phyloP scores from a whole-genome alignment of 805 yeast genomes.

The Starmerella davenportii region DNA sequence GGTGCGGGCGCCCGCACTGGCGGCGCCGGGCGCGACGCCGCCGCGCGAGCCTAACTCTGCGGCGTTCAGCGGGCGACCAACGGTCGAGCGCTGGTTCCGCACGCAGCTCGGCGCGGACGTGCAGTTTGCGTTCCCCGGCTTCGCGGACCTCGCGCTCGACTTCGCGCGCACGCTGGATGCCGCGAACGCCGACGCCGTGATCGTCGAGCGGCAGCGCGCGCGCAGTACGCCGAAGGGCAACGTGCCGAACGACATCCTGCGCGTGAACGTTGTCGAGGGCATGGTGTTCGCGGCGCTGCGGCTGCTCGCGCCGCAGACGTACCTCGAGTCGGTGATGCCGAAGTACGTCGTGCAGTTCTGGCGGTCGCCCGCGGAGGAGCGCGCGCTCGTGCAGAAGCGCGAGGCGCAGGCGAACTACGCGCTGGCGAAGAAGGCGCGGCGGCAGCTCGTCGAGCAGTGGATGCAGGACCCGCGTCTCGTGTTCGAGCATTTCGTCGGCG shows the following conservation, averaged over 20 bases:
- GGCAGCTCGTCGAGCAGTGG: slow-evolving; percentile 14
- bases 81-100: slow-evolving; percentile 7
- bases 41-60: no score
- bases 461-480: not conserved
- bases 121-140: slow-evolving; percentile 17
- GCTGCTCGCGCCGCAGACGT: slow-evolving; percentile 3
- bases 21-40: not conserved
- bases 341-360: slow-evolving; percentile 17
- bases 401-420: slow-evolving; percentile 7
- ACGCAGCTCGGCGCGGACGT: slow-evolving; percentile 7
- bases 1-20: slow-evolving; percentile 5
- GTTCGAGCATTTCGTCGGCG: not conserved
- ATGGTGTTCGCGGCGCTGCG: slow-evolving; percentile 26
- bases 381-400: slow-evolving; percentile 1
- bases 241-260: slow-evolving; percentile 34
- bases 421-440: slow-evolving; percentile 16
- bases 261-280: slow-evolving; percentile 37
- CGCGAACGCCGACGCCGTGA: slow-evolving; percentile 25
- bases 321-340: slow-evolving; percentile 17
- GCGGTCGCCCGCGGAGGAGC: slow-evolving; percentile 6
- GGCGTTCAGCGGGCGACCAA: not conserved
- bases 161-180: slow-evolving; percentile 6
- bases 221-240: slow-evolving; percentile 31
- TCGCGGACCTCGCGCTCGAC: slow-evolving; percentile 16
- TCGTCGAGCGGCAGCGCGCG: slow-evolving; percentile 41